Conservation (phyloP, 495 filamentous ascomycete species). For the Apodospora peruviana region DNA sequence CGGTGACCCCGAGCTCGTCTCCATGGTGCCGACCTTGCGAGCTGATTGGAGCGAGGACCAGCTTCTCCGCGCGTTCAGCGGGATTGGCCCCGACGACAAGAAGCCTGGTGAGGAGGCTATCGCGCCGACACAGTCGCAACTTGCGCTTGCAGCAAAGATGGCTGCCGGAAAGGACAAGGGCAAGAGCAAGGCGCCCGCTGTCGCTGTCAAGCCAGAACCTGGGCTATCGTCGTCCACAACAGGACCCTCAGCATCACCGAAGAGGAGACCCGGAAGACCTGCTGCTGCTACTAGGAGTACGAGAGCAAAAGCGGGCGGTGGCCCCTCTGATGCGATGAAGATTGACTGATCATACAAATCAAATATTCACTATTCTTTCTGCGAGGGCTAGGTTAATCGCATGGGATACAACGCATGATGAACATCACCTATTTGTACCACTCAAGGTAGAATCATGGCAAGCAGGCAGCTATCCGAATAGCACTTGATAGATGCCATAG, state of each 20-base stretch:
- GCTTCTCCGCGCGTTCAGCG: constrained; percentile 32
- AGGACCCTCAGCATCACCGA: neutral
- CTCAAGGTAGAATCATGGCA: too few species aligned
- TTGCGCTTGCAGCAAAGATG: neutral
- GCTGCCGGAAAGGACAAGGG: neutral
- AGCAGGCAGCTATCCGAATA: too few species aligned
- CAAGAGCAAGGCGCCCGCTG: constrained; percentile 22
- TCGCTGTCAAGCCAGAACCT: constrained; percentile 1
- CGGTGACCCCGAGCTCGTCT: constrained; percentile 17
- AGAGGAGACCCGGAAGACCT: constrained; percentile 4
- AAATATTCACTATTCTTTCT: too few species aligned
- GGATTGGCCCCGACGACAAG: constrained; percentile 20
- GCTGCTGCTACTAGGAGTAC: constrained; percentile 4
- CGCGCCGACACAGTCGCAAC: neutral
- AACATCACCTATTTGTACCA: too few species aligned
- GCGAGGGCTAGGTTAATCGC: too few species aligned
- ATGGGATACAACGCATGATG: too few species aligned
- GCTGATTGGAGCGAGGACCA: constrained; percentile 35
- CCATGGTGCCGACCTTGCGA: constrained; percentile 22
- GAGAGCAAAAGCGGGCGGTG: neutral
- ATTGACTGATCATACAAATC: constrained; percentile 6
- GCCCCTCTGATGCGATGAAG: constrained; percentile 8
- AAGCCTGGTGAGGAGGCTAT: constrained; percentile 23
- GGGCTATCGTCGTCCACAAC: neutral
- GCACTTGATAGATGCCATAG: too few species aligned